Conservation (phyloP, 1,284 basidiomycete genomes). For the Cryptococcus amylolentus region DNA sequence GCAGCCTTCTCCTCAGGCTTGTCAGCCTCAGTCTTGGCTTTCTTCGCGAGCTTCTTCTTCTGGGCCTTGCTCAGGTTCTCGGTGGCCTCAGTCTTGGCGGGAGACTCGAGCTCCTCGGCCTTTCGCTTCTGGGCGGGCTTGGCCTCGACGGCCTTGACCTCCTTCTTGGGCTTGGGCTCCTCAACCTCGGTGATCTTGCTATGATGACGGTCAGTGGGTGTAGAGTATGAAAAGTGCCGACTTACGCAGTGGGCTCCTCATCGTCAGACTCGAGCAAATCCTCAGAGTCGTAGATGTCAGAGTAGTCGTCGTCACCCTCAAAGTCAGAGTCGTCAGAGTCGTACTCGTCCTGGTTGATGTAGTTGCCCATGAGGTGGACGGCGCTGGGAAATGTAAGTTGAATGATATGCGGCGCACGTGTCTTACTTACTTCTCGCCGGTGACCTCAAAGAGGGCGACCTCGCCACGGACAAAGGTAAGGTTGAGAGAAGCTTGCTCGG, state of each 20-base stretch:
- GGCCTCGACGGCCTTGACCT: conserved; percentile 34
- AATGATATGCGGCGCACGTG: too few species aligned
- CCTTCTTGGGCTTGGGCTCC: conserved; percentile 37
- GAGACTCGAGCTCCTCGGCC: conserved; percentile 42
- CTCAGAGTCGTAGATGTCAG: conserved; percentile 49
- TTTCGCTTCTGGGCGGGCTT: conserved; percentile 57
- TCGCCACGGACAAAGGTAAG: conserved; percentile 72
- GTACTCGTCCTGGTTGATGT: conserved; percentile 58
- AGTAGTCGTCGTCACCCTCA: conserved; percentile 50
- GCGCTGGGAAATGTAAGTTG: conserved; percentile 53
- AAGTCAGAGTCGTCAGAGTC: conserved; percentile 49
- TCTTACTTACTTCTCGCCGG: conserved; percentile 70
- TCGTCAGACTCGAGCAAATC: conserved; percentile 54
- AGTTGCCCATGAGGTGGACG: conserved; percentile 85
- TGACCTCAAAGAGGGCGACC: conserved; percentile 65
- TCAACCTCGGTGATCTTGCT: conserved; percentile 44
- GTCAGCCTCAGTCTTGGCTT: conserved; percentile 47
- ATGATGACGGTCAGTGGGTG: background rate
- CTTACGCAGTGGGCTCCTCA: conserved; percentile 43
- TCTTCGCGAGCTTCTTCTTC: conserved; percentile 50
- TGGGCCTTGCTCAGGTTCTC: conserved; percentile 43
- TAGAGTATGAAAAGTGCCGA: background rate
- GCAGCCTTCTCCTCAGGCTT: conserved; percentile 53
- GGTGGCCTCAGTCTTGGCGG: conserved; percentile 33
- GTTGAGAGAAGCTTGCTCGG: conserved; percentile 74